These are phyloP conservation scores for Kewa caespitosa DNA, from an alignment of 179 eudicot genomes.

Conservation along the genomic window DNA sequence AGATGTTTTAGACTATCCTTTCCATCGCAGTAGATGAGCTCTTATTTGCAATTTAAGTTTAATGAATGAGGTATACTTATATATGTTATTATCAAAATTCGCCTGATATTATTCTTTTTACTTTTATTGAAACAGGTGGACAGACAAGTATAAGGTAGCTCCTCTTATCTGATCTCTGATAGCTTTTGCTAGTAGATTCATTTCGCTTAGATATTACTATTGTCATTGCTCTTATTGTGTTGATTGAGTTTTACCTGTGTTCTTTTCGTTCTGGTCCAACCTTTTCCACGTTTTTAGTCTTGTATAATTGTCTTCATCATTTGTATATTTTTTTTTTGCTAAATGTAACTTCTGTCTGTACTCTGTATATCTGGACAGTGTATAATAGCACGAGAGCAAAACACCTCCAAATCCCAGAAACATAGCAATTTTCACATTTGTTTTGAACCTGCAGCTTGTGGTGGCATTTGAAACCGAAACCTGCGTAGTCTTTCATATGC, in stretches of 20 bases:
- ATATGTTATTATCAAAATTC: background rate
- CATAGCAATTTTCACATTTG: background rate
- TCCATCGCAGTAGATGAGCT: slow-evolving; percentile 2
- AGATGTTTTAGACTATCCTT: background rate
- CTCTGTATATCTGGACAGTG: background rate
- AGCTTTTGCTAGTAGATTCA: slow-evolving; percentile 1
- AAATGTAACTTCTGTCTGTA: background rate
- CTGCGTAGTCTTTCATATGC: background rate
- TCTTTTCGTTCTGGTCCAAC: background rate
- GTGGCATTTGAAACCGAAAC: background rate
- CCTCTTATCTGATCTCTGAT: slow-evolving; percentile 16
- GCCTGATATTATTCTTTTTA: slow-evolving; percentile 24
- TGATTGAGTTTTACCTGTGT: background rate
- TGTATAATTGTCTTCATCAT: background rate
- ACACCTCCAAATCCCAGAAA: background rate
- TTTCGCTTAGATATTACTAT: slow-evolving; percentile 1
- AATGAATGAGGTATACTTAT: background rate
- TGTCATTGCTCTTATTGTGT: background rate
- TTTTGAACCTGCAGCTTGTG: background rate
- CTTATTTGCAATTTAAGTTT: background rate
- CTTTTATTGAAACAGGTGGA: slow-evolving; percentile 63
- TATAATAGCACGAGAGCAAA: background rate
- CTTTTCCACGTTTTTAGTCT: background rate
- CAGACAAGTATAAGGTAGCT: slow-evolving; percentile 93
- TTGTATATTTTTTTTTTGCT: background rate